A percentile compares a stretch with the other conserved stretches of the same genome.
Conservation (phyloP, 495 filamentous ascomycete species). For the Penicillium ucsense region DNA sequence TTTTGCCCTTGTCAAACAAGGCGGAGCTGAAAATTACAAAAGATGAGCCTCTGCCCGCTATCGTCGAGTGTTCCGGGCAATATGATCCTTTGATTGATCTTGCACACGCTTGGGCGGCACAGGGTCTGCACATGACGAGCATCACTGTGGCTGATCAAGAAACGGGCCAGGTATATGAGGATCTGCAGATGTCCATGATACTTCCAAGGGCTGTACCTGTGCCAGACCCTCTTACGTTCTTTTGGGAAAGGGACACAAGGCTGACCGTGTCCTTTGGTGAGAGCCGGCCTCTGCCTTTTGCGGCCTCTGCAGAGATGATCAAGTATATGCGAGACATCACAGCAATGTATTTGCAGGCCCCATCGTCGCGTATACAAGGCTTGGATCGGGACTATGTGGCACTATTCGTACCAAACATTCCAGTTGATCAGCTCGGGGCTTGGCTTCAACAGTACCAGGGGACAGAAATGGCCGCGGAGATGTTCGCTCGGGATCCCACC, state of each 20-base stretch:
- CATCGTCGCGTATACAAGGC: conserved; percentile 25
- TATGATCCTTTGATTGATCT: conserved; percentile 59
- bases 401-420: conserved; percentile 25
- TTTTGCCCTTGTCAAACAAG: conserved; percentile 49
- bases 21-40: conserved; percentile 11
- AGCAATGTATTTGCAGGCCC: conserved; percentile 41
- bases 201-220: conserved; percentile 35
- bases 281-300: not conserved
- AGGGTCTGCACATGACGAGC: conserved; percentile 22
- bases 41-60: conserved; percentile 7
- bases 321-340: conserved; percentile 32
- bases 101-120: conserved; percentile 43
- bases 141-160: conserved; percentile 20
- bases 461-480: conserved; percentile 12
- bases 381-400: conserved; percentile 32
- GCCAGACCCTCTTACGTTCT: conserved; percentile 35
- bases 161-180: conserved; percentile 11
- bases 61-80: conserved; percentile 43
- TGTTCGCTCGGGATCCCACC: conserved; percentile 6
- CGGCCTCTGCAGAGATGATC: conserved; percentile 2
- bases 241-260: conserved; percentile 37
- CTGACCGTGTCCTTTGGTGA: conserved; percentile 15
- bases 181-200: conserved; percentile 34
- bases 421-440: conserved; percentile 5
- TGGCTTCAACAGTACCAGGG: conserved; percentile 20